Evolutionary conservation across 1,139 yeast genomes (phyloP).

Genomic region (Protomyces pachydermus): DNA sequence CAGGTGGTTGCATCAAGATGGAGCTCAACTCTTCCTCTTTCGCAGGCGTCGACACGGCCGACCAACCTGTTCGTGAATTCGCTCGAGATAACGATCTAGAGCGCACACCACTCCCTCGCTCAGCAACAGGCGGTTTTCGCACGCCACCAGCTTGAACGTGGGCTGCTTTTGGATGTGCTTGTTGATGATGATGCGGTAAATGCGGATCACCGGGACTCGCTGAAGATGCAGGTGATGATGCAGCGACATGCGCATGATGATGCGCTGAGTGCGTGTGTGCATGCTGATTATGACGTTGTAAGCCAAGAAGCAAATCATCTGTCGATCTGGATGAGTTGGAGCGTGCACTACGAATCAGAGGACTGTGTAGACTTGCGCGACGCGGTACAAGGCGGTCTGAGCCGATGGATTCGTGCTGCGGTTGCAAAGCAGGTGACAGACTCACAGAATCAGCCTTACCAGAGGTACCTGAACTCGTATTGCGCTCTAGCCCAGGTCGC

Average conservation of each 20-base stretch:
- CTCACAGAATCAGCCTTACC: background rate
- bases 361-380: background rate
- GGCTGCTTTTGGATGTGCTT: background rate
- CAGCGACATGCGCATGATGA: background rate
- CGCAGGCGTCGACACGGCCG: background rate
- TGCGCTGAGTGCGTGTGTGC: background rate
- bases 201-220: background rate
- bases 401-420: background rate
- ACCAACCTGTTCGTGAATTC: background rate
- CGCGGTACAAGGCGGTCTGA: background rate
- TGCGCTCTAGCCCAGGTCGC: background rate
- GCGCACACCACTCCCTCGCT: background rate
- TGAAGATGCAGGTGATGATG: background rate
- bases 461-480: background rate
- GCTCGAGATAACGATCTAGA: background rate
- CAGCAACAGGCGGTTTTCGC: background rate
- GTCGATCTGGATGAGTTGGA: background rate
- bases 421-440: background rate
- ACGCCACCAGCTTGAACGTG: background rate
- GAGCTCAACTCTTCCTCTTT: too few relatives aligned
- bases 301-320: background rate
- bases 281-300: background rate
- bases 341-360: background rate
- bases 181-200: background rate
- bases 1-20: too few relatives aligned